A percentile compares a stretch with the other conserved stretches of the same genome.
These are phyloP conservation scores for Fusarium agapanthi DNA, from an alignment of 2,329 filamentous ascomycete genomes.

Conservation along the genomic window DNA sequence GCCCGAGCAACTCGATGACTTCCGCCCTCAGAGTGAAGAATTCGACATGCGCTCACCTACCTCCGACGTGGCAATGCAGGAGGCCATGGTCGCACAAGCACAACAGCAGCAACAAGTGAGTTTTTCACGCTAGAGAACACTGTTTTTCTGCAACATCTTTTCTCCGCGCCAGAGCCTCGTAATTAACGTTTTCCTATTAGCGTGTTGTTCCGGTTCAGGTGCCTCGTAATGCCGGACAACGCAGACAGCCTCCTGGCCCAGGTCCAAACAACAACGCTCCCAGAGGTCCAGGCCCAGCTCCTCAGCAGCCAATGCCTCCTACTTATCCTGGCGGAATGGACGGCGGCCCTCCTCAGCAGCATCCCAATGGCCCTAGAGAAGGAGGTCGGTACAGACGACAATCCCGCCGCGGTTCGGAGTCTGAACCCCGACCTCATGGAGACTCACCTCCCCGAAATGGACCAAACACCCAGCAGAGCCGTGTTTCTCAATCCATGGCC, in stretches of 20 bases:
- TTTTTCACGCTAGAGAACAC: background rate
- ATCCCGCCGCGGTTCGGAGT: constrained; percentile 36
- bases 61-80: constrained; percentile 42
- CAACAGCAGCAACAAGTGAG: constrained; percentile 41
- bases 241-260: constrained; percentile 25
- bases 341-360: constrained; percentile 26
- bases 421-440: constrained; percentile 19
- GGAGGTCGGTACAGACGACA: constrained; percentile 38
- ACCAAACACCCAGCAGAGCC: constrained; percentile 31
- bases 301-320: constrained; percentile 29
- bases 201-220: constrained; percentile 43
- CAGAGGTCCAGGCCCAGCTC: background rate
- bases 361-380: constrained; percentile 23
- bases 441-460: constrained; percentile 19
- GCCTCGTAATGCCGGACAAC: too few species aligned
- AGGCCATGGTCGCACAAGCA: constrained; percentile 43
- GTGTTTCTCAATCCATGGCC: constrained; percentile 21
- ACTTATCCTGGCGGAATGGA: constrained; percentile 34
- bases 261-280: constrained; percentile 7
- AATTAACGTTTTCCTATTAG: constrained; percentile 26
- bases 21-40: constrained; percentile 35
- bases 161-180: constrained; percentile 1
- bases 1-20: constrained; percentile 38
- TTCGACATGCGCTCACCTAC: constrained; percentile 39
- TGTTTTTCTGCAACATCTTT: constrained; percentile 14